These are phyloP conservation scores for Fragaria ananassa DNA, from an alignment of 306 rosid genomes.

Conservation along the genomic window DNA sequence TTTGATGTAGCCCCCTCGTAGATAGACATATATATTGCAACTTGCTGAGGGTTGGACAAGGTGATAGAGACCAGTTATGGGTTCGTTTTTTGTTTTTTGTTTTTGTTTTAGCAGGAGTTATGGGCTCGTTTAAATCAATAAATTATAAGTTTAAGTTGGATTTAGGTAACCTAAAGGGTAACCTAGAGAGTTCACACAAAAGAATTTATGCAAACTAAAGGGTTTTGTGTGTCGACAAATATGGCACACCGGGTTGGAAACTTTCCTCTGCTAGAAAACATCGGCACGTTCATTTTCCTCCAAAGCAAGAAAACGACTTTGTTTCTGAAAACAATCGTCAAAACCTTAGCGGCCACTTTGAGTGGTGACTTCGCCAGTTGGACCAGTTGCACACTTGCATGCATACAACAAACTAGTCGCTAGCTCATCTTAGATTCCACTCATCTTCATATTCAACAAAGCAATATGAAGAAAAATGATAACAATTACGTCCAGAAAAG, in stretches of 20 bases:
- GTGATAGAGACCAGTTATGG: neutral
- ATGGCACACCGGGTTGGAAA: neutral
- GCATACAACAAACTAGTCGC: neutral
- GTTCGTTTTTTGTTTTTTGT: neutral
- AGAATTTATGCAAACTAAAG: neutral
- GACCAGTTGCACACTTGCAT: neutral
- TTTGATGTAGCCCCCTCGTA: neutral
- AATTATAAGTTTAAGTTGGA: neutral
- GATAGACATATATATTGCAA: neutral
- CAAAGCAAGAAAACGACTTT: neutral
- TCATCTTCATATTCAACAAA: neutral
- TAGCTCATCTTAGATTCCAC: neutral
- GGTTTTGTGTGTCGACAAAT: neutral
- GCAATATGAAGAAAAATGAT: neutral
- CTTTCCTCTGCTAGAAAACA: neutral
- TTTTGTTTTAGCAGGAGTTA: neutral
- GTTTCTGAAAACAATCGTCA: neutral
- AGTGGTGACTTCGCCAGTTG: neutral
- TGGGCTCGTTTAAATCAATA: neutral
- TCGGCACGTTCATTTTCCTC: neutral
- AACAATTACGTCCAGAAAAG: neutral
- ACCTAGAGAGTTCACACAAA: no score
- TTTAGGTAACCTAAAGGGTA: neutral
- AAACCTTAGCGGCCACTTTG: neutral
- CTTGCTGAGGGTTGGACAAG: neutral